A percentile compares a stretch with the other conserved stretches of the same genome.
phyloP scores from a whole-genome alignment of 495 filamentous ascomycete genomes.

The Chaetomidium leptoderma region DNA sequence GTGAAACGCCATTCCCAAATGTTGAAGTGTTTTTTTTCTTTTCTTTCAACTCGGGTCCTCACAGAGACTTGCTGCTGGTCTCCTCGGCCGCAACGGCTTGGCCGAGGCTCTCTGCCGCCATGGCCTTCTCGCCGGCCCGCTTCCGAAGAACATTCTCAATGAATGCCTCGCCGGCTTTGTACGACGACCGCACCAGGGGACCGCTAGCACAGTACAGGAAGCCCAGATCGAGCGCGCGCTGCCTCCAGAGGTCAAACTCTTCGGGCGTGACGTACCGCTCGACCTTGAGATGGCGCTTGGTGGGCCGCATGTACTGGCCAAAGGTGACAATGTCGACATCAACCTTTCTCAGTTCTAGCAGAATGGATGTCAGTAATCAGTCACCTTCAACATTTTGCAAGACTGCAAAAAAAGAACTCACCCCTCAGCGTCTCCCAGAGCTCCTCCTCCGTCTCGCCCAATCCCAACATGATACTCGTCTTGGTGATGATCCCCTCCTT shows the following conservation, averaged over 20 bases:
- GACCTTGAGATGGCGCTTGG: slow-evolving; percentile 94
- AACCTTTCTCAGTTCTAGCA: slow-evolving; percentile 63
- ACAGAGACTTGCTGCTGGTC: slow-evolving; percentile 18
- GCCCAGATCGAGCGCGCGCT: slow-evolving; percentile 87
- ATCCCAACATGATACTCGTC: slow-evolving; percentile 92
- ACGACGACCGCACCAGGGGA: slow-evolving; percentile 85
- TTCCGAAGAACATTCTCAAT: slow-evolving; percentile 98
- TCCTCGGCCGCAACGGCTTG: slow-evolving; percentile 26
- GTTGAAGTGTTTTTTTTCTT: slow-evolving; percentile 8
- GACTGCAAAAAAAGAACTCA: slow-evolving; percentile 34
- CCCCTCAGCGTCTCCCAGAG: slow-evolving; percentile 71
- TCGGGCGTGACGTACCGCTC: slow-evolving; percentile 89
- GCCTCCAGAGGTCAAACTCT: slow-evolving; percentile 83
- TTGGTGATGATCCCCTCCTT: slow-evolving; percentile 79
- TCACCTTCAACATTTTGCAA: neutral
- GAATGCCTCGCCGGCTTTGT: slow-evolving; percentile 97
- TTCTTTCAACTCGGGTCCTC: neutral
- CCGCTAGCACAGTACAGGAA: slow-evolving; percentile 96
- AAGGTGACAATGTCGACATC: slow-evolving; percentile 95
- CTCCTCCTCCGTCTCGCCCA: slow-evolving; percentile 91
- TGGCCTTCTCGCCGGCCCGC: slow-evolving; percentile 52
- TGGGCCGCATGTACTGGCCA: slow-evolving; percentile 98
- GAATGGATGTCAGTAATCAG: slow-evolving; percentile 16
- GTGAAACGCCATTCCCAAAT: slow-evolving; percentile 19
- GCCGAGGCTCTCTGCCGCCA: slow-evolving; percentile 20